phyloP scores from a whole-genome alignment of 2,329 filamentous ascomycete genomes.

The Moelleriella libera region DNA sequence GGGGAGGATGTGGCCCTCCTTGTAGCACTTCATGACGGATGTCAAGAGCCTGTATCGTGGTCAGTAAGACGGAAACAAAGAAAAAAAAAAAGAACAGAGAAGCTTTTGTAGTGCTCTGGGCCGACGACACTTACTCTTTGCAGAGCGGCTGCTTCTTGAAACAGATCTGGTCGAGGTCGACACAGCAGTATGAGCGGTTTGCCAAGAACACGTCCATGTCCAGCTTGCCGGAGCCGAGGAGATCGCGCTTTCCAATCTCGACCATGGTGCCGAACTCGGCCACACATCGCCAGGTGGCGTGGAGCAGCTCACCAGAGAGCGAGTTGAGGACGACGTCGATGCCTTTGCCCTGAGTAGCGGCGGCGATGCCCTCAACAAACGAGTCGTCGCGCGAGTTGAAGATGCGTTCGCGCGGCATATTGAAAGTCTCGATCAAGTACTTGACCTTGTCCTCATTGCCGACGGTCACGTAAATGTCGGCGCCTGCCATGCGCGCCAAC shows the following conservation, averaged over 20 bases:
- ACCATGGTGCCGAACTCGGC: conserved; percentile 16
- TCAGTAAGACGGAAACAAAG: neutral
- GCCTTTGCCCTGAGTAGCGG: conserved; percentile 1
- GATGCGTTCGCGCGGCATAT: conserved; percentile 8
- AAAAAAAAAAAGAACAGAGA: no score
- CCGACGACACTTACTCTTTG: no score
- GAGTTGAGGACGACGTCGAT: conserved; percentile 4
- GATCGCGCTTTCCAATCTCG: conserved; percentile 14
- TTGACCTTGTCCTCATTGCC: conserved; percentile 10
- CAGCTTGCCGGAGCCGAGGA: conserved; percentile 14
- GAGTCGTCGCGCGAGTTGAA: conserved; percentile 1
- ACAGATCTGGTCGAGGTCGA: conserved; percentile 2
- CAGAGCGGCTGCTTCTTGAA: no score
- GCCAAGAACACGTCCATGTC: conserved; percentile 10
- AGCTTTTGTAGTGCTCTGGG: no score
- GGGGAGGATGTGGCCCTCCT: neutral
- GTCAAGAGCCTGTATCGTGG: neutral
- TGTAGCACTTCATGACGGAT: neutral
- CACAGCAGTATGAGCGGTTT: neutral
- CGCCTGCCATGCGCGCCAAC: conserved; percentile 1
- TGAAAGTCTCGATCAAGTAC: conserved; percentile 9
- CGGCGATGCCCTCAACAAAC: neutral
- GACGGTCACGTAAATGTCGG: conserved; percentile 14
- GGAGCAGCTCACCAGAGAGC: conserved; percentile 5
- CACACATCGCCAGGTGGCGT: conserved; percentile 13